Evolutionary conservation across 2,329 filamentous ascomycete species (phyloP).

Genomic region (Penicillium sp.): DNA sequence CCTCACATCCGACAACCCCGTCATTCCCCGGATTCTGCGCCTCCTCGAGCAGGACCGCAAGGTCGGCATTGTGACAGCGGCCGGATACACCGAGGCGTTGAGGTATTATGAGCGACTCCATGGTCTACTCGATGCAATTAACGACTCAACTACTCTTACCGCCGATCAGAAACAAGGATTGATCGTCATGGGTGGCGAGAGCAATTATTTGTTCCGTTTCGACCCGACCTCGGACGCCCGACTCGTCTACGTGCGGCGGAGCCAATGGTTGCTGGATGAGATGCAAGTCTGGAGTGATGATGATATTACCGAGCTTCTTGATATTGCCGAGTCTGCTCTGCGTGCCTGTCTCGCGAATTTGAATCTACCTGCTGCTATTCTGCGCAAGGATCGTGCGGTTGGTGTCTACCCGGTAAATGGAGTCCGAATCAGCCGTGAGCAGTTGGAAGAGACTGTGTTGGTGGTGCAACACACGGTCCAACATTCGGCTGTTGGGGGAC

Average conservation of each 20-base stretch:
- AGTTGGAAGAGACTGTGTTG: slow-evolving; percentile 91
- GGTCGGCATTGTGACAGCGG: slow-evolving; percentile 94
- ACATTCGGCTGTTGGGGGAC: slow-evolving; percentile 65
- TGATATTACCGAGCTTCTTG: slow-evolving; percentile 76
- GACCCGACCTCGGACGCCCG: slow-evolving; percentile 62
- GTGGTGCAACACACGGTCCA: slow-evolving; percentile 92
- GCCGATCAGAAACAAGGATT: slow-evolving; percentile 70
- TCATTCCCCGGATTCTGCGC: slow-evolving; percentile 66
- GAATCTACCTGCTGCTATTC: slow-evolving; percentile 71
- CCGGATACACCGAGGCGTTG: slow-evolving; percentile 84
- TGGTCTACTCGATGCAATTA: slow-evolving; percentile 79
- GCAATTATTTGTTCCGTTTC: slow-evolving; percentile 90
- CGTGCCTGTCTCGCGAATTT: slow-evolving; percentile 77
- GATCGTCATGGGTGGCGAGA: slow-evolving; percentile 91
- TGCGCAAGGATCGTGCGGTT: slow-evolving; percentile 86
- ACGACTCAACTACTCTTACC: slow-evolving; percentile 60
- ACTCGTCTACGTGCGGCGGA: slow-evolving; percentile 60
- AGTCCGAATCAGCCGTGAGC: slow-evolving; percentile 75
- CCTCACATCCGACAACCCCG: slow-evolving; percentile 70
- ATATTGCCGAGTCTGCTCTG: slow-evolving; percentile 82
- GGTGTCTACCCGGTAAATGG: slow-evolving; percentile 68
- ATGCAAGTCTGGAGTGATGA: slow-evolving; percentile 53
- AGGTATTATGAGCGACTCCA: slow-evolving; percentile 84
- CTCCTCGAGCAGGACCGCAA: slow-evolving; percentile 75
- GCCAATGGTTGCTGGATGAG: slow-evolving; percentile 61